phyloP scores from a whole-genome alignment of 2,329 filamentous ascomycete genomes.

The Alternaria conjuncta region DNA sequence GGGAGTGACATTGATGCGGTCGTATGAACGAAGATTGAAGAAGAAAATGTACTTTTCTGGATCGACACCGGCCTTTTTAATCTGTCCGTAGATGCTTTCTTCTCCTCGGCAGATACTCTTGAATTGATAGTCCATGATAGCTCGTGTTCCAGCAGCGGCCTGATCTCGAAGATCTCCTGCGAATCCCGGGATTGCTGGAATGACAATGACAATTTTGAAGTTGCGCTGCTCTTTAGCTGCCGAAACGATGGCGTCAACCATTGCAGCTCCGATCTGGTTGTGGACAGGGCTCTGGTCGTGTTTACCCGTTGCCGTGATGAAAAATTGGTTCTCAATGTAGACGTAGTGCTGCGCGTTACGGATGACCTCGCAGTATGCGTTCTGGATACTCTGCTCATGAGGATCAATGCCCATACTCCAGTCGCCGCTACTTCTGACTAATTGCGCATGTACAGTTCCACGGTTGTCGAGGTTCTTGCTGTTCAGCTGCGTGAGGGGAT shows the following conservation, averaged over 20 bases:
- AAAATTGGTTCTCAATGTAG: conserved; percentile 99
- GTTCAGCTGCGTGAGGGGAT: conserved; percentile 74
- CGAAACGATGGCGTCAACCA: conserved; percentile 86
- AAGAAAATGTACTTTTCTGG: conserved; percentile 83
- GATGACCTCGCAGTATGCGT: conserved; percentile 85
- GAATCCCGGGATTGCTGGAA: conserved; percentile 92
- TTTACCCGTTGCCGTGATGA: conserved; percentile 78
- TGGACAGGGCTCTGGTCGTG: conserved; percentile 85
- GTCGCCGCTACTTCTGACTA: conserved; percentile 88
- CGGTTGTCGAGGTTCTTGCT: conserved; percentile 65
- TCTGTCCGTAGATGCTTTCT: conserved; percentile 85
- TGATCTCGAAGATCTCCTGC: conserved; percentile 86
- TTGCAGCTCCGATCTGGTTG: conserved; percentile 85
- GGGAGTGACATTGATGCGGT: conserved; percentile 84
- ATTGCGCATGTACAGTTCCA: conserved; percentile 79
- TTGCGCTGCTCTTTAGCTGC: conserved; percentile 84
- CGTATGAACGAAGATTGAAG: conserved; percentile 93
- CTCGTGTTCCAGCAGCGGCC: conserved; percentile 79
- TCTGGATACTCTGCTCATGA: conserved; percentile 83
- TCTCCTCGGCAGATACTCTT: conserved; percentile 93
- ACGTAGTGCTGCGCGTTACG: conserved; percentile 87
- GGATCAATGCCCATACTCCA: conserved; percentile 89
- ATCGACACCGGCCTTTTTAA: conserved; percentile 76
- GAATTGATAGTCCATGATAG: conserved; percentile 99
- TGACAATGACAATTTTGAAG: conserved; percentile 88